Conservation (phyloP, 805 yeast genomes). For the Starmerella scarabaei region DNA sequence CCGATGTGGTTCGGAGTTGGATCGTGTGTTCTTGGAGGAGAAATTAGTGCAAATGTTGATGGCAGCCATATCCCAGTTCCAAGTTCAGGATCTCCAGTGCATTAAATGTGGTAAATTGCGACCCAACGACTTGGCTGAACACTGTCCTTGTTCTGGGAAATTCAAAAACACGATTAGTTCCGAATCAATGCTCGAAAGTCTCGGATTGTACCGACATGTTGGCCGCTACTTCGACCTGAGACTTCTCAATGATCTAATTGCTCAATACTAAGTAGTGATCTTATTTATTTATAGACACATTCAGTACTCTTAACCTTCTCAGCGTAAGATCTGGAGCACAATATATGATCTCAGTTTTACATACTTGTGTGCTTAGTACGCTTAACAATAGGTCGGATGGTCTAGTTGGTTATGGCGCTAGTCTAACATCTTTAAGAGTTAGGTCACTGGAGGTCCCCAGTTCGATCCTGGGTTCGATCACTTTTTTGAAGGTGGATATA, state of each 20-base stretch:
- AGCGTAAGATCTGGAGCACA: too few relatives aligned
- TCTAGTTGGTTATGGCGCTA: conserved; percentile 22
- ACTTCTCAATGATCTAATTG: conserved; percentile 32
- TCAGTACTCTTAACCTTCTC: not conserved
- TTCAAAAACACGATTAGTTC: conserved; percentile 9
- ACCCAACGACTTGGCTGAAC: conserved; percentile 53
- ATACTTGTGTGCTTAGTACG: not conserved
- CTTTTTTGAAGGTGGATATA: conserved; percentile 20
- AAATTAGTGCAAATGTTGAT: conserved; percentile 53
- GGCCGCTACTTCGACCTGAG: conserved; percentile 49
- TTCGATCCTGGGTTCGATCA: conserved; percentile 23
- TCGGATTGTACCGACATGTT: conserved; percentile 43
- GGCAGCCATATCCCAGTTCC: conserved; percentile 43
- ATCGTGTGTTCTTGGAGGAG: conserved; percentile 66
- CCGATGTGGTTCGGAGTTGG: conserved; percentile 51
- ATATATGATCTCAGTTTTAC: too few relatives aligned
- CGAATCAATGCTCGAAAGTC: conserved; percentile 29
- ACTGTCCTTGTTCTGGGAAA: conserved; percentile 77
- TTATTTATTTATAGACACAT: not conserved
- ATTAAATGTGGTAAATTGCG: conserved; percentile 57
- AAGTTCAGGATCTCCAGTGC: conserved; percentile 73
- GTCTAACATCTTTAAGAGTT: conserved; percentile 18
- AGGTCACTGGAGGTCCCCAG: conserved; percentile 23
- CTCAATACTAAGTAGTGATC: conserved; percentile 6
- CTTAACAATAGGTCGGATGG: conserved; percentile 16